Percentiles rank a stretch among this genome's conserved stretches.
These are phyloP conservation scores for Phytophthora litchii DNA, from an alignment of 352 stramenopile species.

Conservation along the genomic window DNA sequence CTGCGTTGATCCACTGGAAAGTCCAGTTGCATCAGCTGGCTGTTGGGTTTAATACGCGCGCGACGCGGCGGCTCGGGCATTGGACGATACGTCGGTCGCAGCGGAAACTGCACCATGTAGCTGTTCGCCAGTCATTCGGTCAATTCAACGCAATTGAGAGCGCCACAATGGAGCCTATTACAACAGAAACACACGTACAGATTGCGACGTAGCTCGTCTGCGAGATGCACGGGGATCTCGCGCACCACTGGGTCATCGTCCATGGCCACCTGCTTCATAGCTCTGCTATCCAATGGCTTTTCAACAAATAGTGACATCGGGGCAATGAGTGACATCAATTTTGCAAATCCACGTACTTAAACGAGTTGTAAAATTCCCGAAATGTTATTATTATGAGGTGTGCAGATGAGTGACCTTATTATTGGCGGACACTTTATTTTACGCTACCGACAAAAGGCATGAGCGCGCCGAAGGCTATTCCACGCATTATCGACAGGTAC, in stretches of 20 bases:
- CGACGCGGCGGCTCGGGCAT: conserved; percentile 64
- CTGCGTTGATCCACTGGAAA: conserved; percentile 75
- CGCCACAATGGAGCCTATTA: not conserved
- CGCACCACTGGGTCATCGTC: conserved; percentile 81
- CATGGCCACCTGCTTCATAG: conserved; percentile 24
- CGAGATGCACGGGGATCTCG: conserved; percentile 86
- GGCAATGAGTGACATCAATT: too few relatives aligned
- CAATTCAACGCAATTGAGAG: not conserved
- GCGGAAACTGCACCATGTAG: conserved; percentile 81
- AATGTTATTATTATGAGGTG: conserved; percentile 1
- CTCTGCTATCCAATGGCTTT: conserved; percentile 30
- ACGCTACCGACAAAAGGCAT: conserved; percentile 20
- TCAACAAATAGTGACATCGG: not conserved
- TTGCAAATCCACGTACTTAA: too few relatives aligned
- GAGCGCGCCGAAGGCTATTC: conserved; percentile 29
- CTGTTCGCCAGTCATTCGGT: conserved; percentile 35
- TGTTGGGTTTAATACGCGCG: conserved; percentile 74
- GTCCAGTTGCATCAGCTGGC: conserved; percentile 82
- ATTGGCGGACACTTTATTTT: conserved; percentile 15
- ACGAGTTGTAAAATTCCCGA: not conserved
- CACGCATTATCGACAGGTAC: conserved; percentile 55
- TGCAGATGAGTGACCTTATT: too few relatives aligned
- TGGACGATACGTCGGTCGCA: conserved; percentile 78
- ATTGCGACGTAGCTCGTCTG: conserved; percentile 66
- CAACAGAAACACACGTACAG: conserved; percentile 49